Percentiles rank a stretch among this genome's conserved stretches.
Evolutionary conservation across 108 stramenopile genomes (phyloP).

Genomic region (Skeletonema costatum): DNA sequence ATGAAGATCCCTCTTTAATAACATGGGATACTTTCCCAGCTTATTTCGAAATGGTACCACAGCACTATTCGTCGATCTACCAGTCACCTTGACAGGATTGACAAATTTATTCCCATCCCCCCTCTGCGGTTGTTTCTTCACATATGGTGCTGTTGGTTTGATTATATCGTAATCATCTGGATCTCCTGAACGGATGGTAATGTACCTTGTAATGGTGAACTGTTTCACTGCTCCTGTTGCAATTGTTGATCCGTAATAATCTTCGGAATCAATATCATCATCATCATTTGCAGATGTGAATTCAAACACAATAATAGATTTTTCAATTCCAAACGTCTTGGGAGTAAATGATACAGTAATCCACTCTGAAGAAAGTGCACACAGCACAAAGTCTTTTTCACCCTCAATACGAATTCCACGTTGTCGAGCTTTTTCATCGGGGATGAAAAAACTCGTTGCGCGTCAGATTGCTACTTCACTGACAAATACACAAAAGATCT

Average conservation of each 20-base stretch:
- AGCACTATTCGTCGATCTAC: too few relatives aligned
- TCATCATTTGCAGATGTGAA: conserved; percentile 2
- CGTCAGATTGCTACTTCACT: too few relatives aligned
- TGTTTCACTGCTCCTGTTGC: not conserved
- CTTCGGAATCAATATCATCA: not conserved
- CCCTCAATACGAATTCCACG: conserved; percentile 13
- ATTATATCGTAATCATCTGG: conserved; percentile 41
- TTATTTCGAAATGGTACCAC: not conserved
- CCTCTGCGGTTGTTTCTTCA: conserved; percentile 6
- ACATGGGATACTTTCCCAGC: not conserved
- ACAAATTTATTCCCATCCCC: conserved; percentile 16
- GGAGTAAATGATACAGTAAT: conserved; percentile 8
- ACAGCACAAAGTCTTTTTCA: not conserved
- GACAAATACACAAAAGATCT: too few relatives aligned
- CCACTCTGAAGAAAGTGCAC: not conserved
- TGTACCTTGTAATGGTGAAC: conserved; percentile 30
- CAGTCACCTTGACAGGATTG: conserved; percentile 13
- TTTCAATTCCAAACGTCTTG: conserved; percentile 8
- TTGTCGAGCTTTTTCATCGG: conserved; percentile 12
- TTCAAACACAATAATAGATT: conserved; percentile 18
- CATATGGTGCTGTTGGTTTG: conserved; percentile 40
- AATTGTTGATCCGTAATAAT: not conserved
- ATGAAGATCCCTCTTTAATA: not conserved
- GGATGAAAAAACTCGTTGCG: too few relatives aligned
- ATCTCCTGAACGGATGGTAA: conserved; percentile 38